Base-by-base conservation (phyloP, 495 filamentous ascomycete species). In the Amorphotheca resinae region DNA sequence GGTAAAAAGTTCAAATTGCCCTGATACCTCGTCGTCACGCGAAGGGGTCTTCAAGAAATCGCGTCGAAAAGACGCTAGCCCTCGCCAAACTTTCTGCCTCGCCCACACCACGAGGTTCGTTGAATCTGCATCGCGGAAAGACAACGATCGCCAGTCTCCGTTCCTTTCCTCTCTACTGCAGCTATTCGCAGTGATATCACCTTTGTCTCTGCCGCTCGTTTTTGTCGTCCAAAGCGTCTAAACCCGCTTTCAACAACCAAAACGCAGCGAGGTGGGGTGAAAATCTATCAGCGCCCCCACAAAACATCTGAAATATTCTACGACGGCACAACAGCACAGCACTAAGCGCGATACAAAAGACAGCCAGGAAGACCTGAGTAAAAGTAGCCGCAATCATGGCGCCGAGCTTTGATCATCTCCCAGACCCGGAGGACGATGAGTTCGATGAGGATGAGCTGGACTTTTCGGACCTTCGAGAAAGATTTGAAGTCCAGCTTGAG, bases 401-500 rank as follows among this genome's bases (percentile, higher is more conserved):
- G 64, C 70, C 72, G 45, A 70, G 69, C 26, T 76, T 73, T 52
- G 72, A 76, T 40, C 64, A 68, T 38, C 61, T 76, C 48, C 72
- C 87, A 73, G 68, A 89, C 72, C 69, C 85, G 51, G 80, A 87
- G 61, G 85, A 93, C 57, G 82, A 87, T 41, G 81, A 88, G 56
- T 82, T 87, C 62, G 86, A 93, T 49, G 78, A 87, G 56, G 82
- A 91, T 59, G 85, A 94, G 59, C 78, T 95, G 58, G 91, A 98
- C 58, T 87, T 93, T 63, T 87, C 84, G 43, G 91, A 98, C 66
- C 73, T 98, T 48, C 72, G 77, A 56, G 87, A 85, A 57, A 83
- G 93, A 62, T 94, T 84, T 56, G 87, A 96, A 62, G 91, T 95
- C 31, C 86, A 88, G 54, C 71, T 95, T 38, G 89, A 98, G 60